Conservation (phyloP, 208 protist genomes). For the Trypanosomatidae sp. region DNA sequence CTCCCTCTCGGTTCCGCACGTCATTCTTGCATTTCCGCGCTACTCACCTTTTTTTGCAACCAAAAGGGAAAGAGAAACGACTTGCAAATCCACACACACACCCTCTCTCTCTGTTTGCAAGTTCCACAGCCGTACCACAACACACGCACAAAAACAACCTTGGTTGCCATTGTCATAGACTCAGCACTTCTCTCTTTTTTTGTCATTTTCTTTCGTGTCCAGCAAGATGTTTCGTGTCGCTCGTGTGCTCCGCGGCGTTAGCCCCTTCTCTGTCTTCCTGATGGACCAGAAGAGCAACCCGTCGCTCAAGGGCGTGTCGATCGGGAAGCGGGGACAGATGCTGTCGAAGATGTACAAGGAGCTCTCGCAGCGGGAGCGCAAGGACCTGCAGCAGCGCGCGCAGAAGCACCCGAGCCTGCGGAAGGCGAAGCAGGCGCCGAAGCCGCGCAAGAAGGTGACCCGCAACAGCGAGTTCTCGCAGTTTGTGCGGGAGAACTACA, state of each 20-base stretch:
- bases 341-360: slow-evolving; percentile 88
- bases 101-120: too few species aligned
- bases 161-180: not conserved
- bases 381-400: slow-evolving; percentile 64
- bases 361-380: slow-evolving; percentile 53
- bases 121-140: too few species aligned
- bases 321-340: slow-evolving; percentile 55
- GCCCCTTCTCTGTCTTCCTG: slow-evolving; percentile 88
- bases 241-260: slow-evolving; percentile 60
- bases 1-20: too few species aligned
- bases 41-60: too few species aligned
- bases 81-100: too few species aligned
- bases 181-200: slow-evolving; percentile 3
- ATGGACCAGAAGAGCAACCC: slow-evolving; percentile 91
- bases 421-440: slow-evolving; percentile 20
- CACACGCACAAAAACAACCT: too few species aligned
- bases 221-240: slow-evolving; percentile 63
- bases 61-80: too few species aligned
- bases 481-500: slow-evolving; percentile 82
- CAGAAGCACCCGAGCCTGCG: slow-evolving; percentile 54
- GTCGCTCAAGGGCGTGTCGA: slow-evolving; percentile 60
- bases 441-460: slow-evolving; percentile 15
- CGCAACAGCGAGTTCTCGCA: slow-evolving; percentile 67
- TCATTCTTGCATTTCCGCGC: too few species aligned
- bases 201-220: not conserved